Evolutionary conservation across 495 filamentous ascomycete genomes (phyloP).

Genomic region (Mycothermus thermophilus): DNA sequence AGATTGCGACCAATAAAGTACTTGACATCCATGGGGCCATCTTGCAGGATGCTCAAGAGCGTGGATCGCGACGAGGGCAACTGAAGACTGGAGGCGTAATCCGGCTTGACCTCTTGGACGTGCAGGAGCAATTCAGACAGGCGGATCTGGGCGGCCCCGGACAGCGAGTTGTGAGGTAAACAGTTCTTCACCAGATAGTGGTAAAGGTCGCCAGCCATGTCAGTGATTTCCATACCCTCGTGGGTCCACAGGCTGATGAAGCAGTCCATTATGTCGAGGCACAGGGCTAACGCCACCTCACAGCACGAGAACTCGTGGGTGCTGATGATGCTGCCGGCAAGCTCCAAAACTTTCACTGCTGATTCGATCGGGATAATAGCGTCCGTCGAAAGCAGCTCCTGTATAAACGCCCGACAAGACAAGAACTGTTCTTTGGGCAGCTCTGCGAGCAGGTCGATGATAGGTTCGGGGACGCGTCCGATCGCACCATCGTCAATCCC

Average conservation of each 20-base stretch:
- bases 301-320: slow-evolving; percentile 54
- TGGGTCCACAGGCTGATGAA: slow-evolving; percentile 51
- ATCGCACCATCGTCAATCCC: slow-evolving; percentile 21
- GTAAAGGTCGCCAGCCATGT: slow-evolving; percentile 62
- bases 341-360: slow-evolving; percentile 31
- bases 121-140: slow-evolving; percentile 53
- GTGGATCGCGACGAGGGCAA: slow-evolving; percentile 58
- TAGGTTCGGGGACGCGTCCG: slow-evolving; percentile 23
- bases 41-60: slow-evolving; percentile 56
- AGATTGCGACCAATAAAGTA: slow-evolving; percentile 55
- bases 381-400: slow-evolving; percentile 34
- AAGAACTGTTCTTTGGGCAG: slow-evolving; percentile 49
- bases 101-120: slow-evolving; percentile 48
- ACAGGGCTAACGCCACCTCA: slow-evolving; percentile 57
- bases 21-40: slow-evolving; percentile 57
- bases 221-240: slow-evolving; percentile 38
- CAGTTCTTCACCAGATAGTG: slow-evolving; percentile 55
- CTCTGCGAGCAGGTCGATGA: slow-evolving; percentile 45
- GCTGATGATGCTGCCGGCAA: slow-evolving; percentile 43
- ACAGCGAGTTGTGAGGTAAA: slow-evolving; percentile 49
- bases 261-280: slow-evolving; percentile 55
- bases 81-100: slow-evolving; percentile 41
- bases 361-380: slow-evolving; percentile 27
- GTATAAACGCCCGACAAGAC: slow-evolving; percentile 37
- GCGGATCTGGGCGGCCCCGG: slow-evolving; percentile 48